Conservation (phyloP, 1,284 basidiomycete genomes). For the Ustilago loliicola region DNA sequence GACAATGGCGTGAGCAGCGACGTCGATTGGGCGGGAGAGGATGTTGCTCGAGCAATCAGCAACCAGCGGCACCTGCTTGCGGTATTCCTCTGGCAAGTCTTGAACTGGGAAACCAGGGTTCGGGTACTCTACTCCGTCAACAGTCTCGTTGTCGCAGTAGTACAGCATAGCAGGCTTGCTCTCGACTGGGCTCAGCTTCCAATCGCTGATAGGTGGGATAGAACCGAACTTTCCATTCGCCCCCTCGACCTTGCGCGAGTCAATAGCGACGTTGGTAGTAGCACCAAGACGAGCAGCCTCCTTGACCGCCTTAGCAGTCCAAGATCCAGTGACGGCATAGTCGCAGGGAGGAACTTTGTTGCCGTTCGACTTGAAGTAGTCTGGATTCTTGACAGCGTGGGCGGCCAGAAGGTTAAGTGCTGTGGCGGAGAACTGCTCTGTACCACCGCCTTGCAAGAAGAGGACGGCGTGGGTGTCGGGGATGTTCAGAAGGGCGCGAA, state of each 20-base stretch:
- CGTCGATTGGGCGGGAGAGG: conserved; percentile 91
- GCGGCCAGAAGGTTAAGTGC: conserved; percentile 67
- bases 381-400: conserved; percentile 62
- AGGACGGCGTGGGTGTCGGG: conserved; percentile 65
- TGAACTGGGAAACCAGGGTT: conserved; percentile 87
- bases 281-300: conserved; percentile 63
- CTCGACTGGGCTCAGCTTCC: conserved; percentile 77
- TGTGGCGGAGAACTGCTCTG: conserved; percentile 68
- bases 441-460: conserved; percentile 68
- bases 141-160: conserved; percentile 99
- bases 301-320: conserved; percentile 67
- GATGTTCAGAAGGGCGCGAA: conserved; percentile 61
- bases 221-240: conserved; percentile 76
- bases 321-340: conserved; percentile 67
- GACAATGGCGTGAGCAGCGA: conserved; percentile 82
- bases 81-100: conserved; percentile 75
- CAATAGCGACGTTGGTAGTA: conserved; percentile 58
- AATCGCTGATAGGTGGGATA: conserved; percentile 81
- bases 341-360: conserved; percentile 63
- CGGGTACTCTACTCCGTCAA: conserved; percentile 93
- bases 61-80: conserved; percentile 81
- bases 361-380: conserved; percentile 50
- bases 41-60: conserved; percentile 97
- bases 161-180: conserved; percentile 87
- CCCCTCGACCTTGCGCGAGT: conserved; percentile 55